Conservation (phyloP, 768 basidiomycete species). For the Coprinopsis cinerea region DNA sequence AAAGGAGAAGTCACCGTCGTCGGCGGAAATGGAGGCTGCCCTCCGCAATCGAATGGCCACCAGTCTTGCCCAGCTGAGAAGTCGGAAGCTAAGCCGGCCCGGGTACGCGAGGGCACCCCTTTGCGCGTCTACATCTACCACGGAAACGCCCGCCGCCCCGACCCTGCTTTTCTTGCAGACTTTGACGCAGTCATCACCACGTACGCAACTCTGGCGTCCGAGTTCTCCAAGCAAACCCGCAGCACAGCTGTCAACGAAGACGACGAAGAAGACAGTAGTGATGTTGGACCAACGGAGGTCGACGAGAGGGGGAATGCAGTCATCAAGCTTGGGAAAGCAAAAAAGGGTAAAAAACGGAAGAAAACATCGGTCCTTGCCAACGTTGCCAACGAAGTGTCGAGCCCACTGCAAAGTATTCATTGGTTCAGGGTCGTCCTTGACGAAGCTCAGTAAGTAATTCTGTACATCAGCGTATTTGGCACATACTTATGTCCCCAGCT, state of each 20-base stretch:
- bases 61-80: slow-evolving; percentile 25
- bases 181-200: slow-evolving; percentile 98
- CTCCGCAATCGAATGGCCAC: slow-evolving; percentile 26
- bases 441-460: slow-evolving; percentile 82
- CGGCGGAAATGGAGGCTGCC: slow-evolving; percentile 61
- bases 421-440: slow-evolving; percentile 96
- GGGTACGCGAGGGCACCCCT: slow-evolving; percentile 41
- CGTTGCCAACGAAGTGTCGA: slow-evolving; percentile 45
- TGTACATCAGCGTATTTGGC: neutral
- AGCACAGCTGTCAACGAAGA: slow-evolving; percentile 53
- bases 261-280: slow-evolving; percentile 70
- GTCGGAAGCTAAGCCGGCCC: slow-evolving; percentile 27
- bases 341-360: slow-evolving; percentile 68
- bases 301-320: slow-evolving; percentile 66
- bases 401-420: slow-evolving; percentile 87
- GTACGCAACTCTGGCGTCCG: slow-evolving; percentile 91
- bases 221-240: slow-evolving; percentile 84
- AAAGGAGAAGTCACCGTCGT: slow-evolving; percentile 77
- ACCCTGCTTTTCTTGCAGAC: slow-evolving; percentile 82
- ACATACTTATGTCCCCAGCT: slow-evolving; percentile 41
- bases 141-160: slow-evolving; percentile 80
- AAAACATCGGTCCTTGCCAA: slow-evolving; percentile 31
- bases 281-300: slow-evolving; percentile 50
- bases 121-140: slow-evolving; percentile 95
- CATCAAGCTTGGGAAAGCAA: slow-evolving; percentile 53